Base-by-base conservation (phyloP, 306 rosid genomes). In the Ammopiptanthus mongolicus region DNA sequence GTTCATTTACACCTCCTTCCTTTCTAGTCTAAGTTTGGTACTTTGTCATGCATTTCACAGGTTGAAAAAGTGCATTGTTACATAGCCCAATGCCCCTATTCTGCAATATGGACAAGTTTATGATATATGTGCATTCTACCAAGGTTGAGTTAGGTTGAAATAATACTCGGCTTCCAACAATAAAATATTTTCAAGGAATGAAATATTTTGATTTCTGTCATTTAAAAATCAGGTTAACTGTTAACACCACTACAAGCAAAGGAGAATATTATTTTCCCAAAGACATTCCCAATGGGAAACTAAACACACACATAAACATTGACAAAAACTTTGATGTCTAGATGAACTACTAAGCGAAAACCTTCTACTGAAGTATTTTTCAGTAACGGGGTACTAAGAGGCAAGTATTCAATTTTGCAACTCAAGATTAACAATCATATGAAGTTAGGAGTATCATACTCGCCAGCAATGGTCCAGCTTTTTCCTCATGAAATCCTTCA, bases 371-470 rank as follows among this genome's bases (percentile, higher is more conserved):
- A 50, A 37, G 39, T 71, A 36, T 6, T 47, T 42, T 72, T 13
- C 8, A 22, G 11, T 29, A 39, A 31, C 25, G 53, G 15, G 73
- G 74, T 59, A 63, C 52, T 36, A 29, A 12, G 60, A 41, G 37
- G 37, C 9, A 31, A 73, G 34, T 59, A 65, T 59, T 25, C 68
- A 73, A 61, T 78, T 68, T 37, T 52, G 68, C 72, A 73, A 61
- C 63, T 21, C 52, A 82, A 82, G 71, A 28, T 48, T n/a, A 72
- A 73, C 33, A 69, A 29, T 50, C 31, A 58, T 4, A 71, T 12
- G 23, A 51, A 44, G 17, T 57, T 39, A 8, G 65, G 17, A 63
- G 34, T 64, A 67, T 48, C 53, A 63, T 77, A 55, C 81, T 79
- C 5, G 76, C 53, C 60, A 17, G 15, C 62, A 47, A 53, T 39